Conservation (phyloP, 441 rosid genomes). For the Melastoma candidum region DNA sequence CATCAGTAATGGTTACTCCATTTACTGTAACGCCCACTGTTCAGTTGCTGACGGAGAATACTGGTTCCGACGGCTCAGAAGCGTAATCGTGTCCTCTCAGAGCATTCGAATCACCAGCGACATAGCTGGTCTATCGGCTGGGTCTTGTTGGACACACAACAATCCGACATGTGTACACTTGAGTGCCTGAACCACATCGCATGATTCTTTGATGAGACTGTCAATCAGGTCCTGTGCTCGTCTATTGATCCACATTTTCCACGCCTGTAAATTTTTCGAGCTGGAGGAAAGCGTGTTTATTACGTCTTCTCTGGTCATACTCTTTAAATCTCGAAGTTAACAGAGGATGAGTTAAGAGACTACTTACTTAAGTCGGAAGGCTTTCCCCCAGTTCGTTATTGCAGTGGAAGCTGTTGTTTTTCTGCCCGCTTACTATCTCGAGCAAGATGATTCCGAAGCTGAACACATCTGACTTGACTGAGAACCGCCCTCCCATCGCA, state of each 20-base stretch:
- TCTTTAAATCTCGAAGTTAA: too few relatives aligned
- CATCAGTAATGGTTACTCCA: too few relatives aligned
- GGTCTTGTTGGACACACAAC: constrained; percentile 47
- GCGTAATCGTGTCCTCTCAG: constrained; percentile 19
- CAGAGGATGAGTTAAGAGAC: background rate
- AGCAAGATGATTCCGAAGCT: constrained; percentile 39
- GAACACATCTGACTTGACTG: constrained; percentile 35
- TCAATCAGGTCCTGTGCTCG: constrained; percentile 25
- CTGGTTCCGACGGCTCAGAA: constrained; percentile 31
- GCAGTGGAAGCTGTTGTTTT: constrained; percentile 19
- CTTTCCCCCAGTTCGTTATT: constrained; percentile 7
- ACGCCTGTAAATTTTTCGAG: constrained; percentile 22
- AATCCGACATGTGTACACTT: constrained; percentile 40
- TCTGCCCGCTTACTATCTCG: constrained; percentile 33
- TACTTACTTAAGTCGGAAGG: constrained; percentile 25
- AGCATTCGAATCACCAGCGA: constrained; percentile 26
- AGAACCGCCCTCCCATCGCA: constrained; percentile 39
- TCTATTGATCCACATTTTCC: constrained; percentile 35
- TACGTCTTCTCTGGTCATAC: too few relatives aligned
- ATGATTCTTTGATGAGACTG: constrained; percentile 21
- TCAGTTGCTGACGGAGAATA: background rate
- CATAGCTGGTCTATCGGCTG: constrained; percentile 39
- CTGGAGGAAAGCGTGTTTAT: too few relatives aligned
- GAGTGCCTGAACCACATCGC: constrained; percentile 13
- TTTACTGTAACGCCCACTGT: too few relatives aligned